Percentiles rank a stretch among this genome's conserved stretches.
These are phyloP conservation scores for Eremochloa ophiuroides DNA, from an alignment of 176 grass and related monocot genomes.

Conservation along the genomic window DNA sequence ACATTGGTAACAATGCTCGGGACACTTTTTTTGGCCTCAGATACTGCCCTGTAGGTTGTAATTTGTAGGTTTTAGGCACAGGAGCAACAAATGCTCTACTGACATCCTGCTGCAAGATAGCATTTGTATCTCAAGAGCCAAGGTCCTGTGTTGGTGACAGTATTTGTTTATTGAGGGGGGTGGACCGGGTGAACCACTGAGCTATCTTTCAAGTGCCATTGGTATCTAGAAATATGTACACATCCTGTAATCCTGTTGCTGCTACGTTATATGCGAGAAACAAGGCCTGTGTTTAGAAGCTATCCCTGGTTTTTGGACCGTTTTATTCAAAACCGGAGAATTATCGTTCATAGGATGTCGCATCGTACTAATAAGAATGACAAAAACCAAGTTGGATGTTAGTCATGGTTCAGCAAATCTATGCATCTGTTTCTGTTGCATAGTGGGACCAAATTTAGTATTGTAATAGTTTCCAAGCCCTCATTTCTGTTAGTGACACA, in stretches of 20 bases:
- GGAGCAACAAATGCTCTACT: slow-evolving; percentile 19
- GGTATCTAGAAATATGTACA: background rate
- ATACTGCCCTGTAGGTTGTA: slow-evolving; percentile 38
- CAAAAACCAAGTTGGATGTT: background rate
- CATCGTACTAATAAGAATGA: background rate
- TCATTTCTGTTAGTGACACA: too few species aligned
- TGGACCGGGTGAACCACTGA: background rate
- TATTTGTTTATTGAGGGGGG: background rate
- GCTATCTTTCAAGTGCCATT: background rate
- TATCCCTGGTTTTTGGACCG: background rate
- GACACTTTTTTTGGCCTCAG: slow-evolving; percentile 28
- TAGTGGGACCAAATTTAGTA: too few species aligned
- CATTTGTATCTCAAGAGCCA: slow-evolving; percentile 10
- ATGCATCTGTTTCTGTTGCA: too few species aligned
- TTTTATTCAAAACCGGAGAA: background rate
- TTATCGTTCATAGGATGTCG: background rate
- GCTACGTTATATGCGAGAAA: background rate
- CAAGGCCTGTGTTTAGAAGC: background rate
- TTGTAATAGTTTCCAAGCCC: too few species aligned
- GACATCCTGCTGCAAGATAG: slow-evolving; percentile 19
- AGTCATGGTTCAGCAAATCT: too few species aligned
- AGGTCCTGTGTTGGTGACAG: background rate
- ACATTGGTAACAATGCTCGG: background rate
- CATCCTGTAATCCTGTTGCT: background rate
- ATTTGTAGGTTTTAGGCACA: slow-evolving; percentile 59